These are phyloP conservation scores for Tetragonia tetragonoides DNA, from an alignment of 148 eudicot genomes.

Conservation along the genomic window DNA sequence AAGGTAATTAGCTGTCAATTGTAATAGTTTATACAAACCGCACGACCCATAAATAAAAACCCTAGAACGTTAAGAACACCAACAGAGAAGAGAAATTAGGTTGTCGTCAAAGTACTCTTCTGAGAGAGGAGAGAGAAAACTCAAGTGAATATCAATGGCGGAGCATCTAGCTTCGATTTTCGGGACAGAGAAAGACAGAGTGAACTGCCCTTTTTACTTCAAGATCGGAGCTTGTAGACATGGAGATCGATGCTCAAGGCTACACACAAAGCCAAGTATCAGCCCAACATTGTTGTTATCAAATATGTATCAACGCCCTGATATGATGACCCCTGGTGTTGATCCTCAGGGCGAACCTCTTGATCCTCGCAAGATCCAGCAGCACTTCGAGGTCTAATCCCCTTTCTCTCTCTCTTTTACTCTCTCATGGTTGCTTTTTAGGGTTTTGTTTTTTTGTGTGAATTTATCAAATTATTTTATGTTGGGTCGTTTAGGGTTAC, in stretches of 20 bases:
- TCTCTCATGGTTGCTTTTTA: not conserved
- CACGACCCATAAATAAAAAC: not conserved
- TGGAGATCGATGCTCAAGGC: conserved; percentile 77
- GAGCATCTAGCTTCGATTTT: conserved; percentile 88
- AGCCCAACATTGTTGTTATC: conserved; percentile 71
- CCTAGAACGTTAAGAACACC: not conserved
- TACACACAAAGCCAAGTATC: conserved; percentile 74
- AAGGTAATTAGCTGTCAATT: too few species aligned
- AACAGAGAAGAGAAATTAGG: too few species aligned
- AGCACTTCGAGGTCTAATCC: conserved; percentile 56
- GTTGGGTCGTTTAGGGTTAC: too few species aligned
- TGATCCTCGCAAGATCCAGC: conserved; percentile 68
- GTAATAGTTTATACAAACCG: too few species aligned
- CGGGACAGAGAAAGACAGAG: conserved; percentile 90
- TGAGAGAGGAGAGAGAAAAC: not conserved
- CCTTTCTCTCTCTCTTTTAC: not conserved
- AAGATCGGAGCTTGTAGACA: conserved; percentile 92
- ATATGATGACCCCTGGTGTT: conserved; percentile 81
- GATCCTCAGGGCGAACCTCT: conserved; percentile 77
- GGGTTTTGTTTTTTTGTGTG: not conserved
- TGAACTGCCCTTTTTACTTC: conserved; percentile 85
- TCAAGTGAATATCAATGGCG: conserved; percentile 37
- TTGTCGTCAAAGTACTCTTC: not conserved
- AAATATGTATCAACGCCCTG: conserved; percentile 88
- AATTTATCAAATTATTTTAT: not conserved